Base-by-base conservation (phyloP, 805 yeast genomes). In the Vanderwaltozyma polyspora region DNA sequence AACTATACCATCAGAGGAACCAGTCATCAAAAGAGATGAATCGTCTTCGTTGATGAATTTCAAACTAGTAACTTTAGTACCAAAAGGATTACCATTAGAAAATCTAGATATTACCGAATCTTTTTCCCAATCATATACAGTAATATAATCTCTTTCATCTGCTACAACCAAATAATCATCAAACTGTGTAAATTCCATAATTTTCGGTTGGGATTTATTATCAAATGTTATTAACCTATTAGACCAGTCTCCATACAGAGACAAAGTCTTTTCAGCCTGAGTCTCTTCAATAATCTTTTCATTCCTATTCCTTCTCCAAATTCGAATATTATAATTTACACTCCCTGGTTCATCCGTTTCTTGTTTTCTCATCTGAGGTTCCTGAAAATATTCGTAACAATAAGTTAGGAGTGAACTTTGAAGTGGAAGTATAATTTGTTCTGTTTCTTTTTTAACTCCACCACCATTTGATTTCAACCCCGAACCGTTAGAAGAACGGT, bases 281-380 rank as follows among this genome's bases (percentile, higher is more conserved):
- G 98, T 87, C 41, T 80, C 83, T 26, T 79, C 80, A 38, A 91
- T 82, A 23, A 86, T 82, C 3, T 70, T 57, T 52, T 91, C 97
- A 52, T 91, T 91, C 45, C 97, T 67, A 49, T 80, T 81, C 42
- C 94, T 69, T 46, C 95, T 69, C 97, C 97, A 91, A 17, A 83
- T 59, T 38, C 93, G 66, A 43, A 74, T 77, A 24, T 82, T 75
- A 47, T 83, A 84, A 42, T 83, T 87, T 38, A 78, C 74, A 37
- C 95, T 83, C 0, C 97, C 97, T 0, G 94, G 91, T 54, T 86
- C 95, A 46, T 89, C 96, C 13, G 75, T 60, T 45, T 89, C 96
- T 35, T 73, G 70, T 38, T 74, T 77, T 9, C 83, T 76, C 79
- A 87, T 79, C 52, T 89, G 97, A 0, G 98, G 96, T 51, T 87